A percentile compares a stretch with the other conserved stretches of the same genome.
These are phyloP conservation scores for Globisporangium carolinianum DNA, from an alignment of 352 stramenopile species.

Conservation along the genomic window DNA sequence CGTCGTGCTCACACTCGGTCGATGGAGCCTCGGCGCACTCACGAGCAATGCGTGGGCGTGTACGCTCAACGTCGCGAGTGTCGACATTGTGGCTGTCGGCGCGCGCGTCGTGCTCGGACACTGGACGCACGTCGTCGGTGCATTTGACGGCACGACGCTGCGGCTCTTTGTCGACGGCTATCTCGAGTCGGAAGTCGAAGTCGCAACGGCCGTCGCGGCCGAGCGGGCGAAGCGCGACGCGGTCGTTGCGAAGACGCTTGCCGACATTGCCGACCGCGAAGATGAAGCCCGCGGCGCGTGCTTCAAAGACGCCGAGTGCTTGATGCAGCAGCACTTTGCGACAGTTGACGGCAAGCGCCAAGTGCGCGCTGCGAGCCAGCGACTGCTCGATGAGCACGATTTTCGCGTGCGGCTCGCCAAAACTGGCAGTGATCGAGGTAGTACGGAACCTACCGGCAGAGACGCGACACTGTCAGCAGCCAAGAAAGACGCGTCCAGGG, in stretches of 20 bases:
- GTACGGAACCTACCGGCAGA: conserved; percentile 1
- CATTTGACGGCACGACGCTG: conserved; percentile 84
- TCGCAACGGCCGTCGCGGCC: conserved; percentile 59
- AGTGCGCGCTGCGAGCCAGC: conserved; percentile 51
- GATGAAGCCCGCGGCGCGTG: conserved; percentile 62
- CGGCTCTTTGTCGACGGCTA: conserved; percentile 78
- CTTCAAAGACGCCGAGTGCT: conserved; percentile 68
- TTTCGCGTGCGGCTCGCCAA: conserved; percentile 71
- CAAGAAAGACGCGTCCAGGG: conserved; percentile 60
- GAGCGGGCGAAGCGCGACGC: conserved; percentile 59
- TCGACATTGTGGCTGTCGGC: conserved; percentile 63
- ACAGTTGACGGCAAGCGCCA: conserved; percentile 68
- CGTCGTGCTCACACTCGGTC: conserved; percentile 64
- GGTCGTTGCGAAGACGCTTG: conserved; percentile 60
- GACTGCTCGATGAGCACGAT: conserved; percentile 79
- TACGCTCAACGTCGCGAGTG: conserved; percentile 68
- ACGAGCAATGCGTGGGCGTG: conserved; percentile 79
- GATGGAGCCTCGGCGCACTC: conserved; percentile 62
- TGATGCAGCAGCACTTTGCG: conserved; percentile 55
- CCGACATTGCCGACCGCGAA: conserved; percentile 72
- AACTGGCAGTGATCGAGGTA: conserved; percentile 1
- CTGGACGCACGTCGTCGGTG: conserved; percentile 86
- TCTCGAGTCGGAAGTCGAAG: conserved; percentile 64
- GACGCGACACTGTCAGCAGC: conserved; percentile 9
- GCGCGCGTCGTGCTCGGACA: conserved; percentile 45